Conservation (phyloP, 306 rosid species). For the Prunus mume region DNA sequence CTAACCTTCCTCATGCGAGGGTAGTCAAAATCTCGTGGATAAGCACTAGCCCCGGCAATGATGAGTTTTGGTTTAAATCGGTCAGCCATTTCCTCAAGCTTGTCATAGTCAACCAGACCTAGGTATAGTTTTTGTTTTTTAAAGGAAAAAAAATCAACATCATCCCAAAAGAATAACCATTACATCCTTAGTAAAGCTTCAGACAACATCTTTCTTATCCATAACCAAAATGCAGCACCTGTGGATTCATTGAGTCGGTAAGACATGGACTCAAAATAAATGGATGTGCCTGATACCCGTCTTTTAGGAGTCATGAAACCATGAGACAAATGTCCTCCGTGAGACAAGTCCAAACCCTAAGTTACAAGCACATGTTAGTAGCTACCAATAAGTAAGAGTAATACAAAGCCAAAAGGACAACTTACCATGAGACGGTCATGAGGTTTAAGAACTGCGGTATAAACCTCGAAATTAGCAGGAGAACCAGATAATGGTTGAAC, state of each 20-base stretch:
- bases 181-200: not conserved
- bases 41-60: constrained; percentile 98
- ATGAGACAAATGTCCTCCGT: constrained; percentile 97
- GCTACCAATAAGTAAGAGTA: not conserved
- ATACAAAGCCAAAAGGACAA: constrained; percentile 8
- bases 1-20: constrained; percentile 87
- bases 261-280: constrained; percentile 98
- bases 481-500: constrained; percentile 97
- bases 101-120: constrained; percentile 93
- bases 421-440: constrained; percentile 94
- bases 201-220: not conserved
- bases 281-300: constrained; percentile 88
- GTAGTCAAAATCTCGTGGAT: constrained; percentile 97
- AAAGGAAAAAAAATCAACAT: not conserved
- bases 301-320: constrained; percentile 97
- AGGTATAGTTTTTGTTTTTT: constrained; percentile 16
- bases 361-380: constrained; percentile 22
- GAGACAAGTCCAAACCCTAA: constrained; percentile 97
- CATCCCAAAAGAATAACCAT: constrained; percentile 13
- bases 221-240: constrained; percentile 43
- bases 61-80: constrained; percentile 90
- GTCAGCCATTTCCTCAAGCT: constrained; percentile 84
- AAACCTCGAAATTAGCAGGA: constrained; percentile 93
- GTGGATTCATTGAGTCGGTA: constrained; percentile 86
- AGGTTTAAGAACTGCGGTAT: constrained; percentile 88